These are phyloP conservation scores for Cordyceps javanica DNA, from an alignment of 2,329 filamentous ascomycete genomes.

Conservation along the genomic window DNA sequence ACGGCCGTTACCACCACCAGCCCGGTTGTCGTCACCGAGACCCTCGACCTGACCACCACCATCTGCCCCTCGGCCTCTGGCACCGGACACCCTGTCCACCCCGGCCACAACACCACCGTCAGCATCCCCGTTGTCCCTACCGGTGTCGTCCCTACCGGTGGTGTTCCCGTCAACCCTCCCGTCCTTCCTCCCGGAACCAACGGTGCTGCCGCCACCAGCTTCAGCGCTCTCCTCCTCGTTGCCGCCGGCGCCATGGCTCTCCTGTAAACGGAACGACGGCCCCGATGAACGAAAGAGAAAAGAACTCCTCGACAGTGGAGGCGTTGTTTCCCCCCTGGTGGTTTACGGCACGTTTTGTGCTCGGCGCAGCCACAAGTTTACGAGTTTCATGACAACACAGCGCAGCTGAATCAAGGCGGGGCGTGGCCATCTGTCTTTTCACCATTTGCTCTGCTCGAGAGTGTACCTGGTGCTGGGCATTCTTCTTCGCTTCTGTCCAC, in stretches of 20 bases:
- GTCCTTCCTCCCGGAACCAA: conserved; percentile 19
- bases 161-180: conserved; percentile 17
- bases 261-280: conserved; percentile 20
- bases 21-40: conserved; percentile 16
- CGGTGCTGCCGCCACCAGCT: conserved; percentile 26
- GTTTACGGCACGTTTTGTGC: conserved; percentile 12
- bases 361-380: conserved; percentile 29
- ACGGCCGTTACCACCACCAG: conserved; percentile 9
- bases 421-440: conserved; percentile 8
- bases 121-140: conserved; percentile 18
- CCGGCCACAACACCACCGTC: conserved; percentile 28
- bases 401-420: not conserved
- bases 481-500: not conserved
- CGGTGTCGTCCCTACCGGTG: conserved; percentile 17
- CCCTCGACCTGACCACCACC: conserved; percentile 22
- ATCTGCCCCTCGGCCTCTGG: conserved; percentile 21
- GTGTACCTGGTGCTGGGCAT: not conserved
- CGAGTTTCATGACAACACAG: conserved; percentile 22
- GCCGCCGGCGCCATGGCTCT: conserved; percentile 31
- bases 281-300: not conserved
- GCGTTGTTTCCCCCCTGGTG: conserved; percentile 13
- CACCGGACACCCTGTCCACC: conserved; percentile 24
- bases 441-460: not conserved
- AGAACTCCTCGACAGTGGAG: conserved; percentile 21
- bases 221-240: conserved; percentile 31